Base-by-base conservation (phyloP, 139 green algal genomes). In the Zygnema cylindricum region DNA sequence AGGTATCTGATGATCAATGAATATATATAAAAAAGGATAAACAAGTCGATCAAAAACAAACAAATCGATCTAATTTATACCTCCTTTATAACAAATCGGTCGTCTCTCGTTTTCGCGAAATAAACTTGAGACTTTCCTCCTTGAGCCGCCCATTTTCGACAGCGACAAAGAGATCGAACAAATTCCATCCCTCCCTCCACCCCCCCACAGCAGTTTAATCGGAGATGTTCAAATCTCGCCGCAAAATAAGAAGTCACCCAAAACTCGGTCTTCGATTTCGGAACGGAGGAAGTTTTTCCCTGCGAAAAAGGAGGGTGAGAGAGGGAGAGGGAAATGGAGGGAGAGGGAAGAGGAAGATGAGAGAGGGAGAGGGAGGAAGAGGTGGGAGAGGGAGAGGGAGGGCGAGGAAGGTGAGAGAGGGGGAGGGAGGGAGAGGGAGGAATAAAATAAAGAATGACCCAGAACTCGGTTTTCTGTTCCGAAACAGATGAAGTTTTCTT, bases 41-140 rank as follows among this genome's bases (percentile, higher is more conserved):
- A n/a, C n/a, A n/a, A n/a, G n/a, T n/a, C n/a, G n/a, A n/a, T n/a
- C n/a, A n/a, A n/a, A n/a, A n/a, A n/a, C n/a, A n/a, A n/a, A n/a
- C n/a, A n/a, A n/a, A n/a, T n/a, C n/a, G n/a, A n/a, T n/a, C n/a
- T n/a, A n/a, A n/a, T n/a, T n/a, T n/a, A n/a, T n/a, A 93, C 73
- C 84, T 92, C 78, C 90, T 95, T 94, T 21, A 94, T 82, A 33
- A 95, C 91, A 75, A 95, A 95, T 43, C 95, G 92, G 78, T 98
- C 94, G 92, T 98, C 95, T 22, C 84, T 79, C 1, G 93, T 96
- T 81, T 97, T 98, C 35, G 96, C 97, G 93, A 99, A 99, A 92
- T 97, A 99, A 0, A 95, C 94, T 21, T 95, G 94, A 41, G 90
- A 95, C 91, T 98, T 98, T 84, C 97, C 97, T 3, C 97, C 97